Conservation (phyloP, 2,329 filamentous ascomycete genomes). For the Venturia oleaginea region DNA sequence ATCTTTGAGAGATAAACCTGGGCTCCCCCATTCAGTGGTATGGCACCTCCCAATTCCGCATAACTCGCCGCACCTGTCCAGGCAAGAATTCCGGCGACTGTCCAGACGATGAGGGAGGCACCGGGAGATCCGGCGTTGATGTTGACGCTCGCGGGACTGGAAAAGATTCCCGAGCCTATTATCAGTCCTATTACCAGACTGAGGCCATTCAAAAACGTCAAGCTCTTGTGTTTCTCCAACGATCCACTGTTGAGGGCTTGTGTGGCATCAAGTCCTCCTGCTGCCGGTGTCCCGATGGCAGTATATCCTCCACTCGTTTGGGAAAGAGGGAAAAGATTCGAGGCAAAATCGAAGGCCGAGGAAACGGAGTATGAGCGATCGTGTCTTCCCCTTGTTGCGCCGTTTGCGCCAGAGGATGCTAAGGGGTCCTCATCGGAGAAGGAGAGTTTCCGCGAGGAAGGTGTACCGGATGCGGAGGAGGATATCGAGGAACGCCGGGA, state of each 20-base stretch:
- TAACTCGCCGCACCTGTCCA: conserved; percentile 96
- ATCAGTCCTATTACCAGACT: conserved; percentile 87
- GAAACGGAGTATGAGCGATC: conserved; percentile 75
- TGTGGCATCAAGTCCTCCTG: conserved; percentile 42
- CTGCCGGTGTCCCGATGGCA: conserved; percentile 68
- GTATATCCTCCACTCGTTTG: conserved; percentile 73
- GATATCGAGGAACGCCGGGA: conserved; percentile 57
- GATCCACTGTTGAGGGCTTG: conserved; percentile 62
- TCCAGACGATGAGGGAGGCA: conserved; percentile 84
- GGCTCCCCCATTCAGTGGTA: conserved; percentile 87
- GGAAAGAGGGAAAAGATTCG: conserved; percentile 83
- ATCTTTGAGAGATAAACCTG: conserved; percentile 95
- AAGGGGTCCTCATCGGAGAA: conserved; percentile 80
- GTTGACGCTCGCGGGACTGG: conserved; percentile 87
- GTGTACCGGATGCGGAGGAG: conserved; percentile 73
- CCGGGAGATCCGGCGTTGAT: conserved; percentile 84
- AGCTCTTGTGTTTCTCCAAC: conserved; percentile 87
- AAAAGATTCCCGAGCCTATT: conserved; percentile 95
- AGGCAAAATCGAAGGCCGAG: conserved; percentile 92
- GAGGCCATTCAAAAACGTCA: conserved; percentile 90
- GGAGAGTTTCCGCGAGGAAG: conserved; percentile 86
- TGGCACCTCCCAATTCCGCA: conserved; percentile 89
- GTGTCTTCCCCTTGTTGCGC: conserved; percentile 26
- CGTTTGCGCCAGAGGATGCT: conserved; percentile 43
- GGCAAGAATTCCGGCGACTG: conserved; percentile 79